Conservation (phyloP, 2,329 filamentous ascomycete species). For the Microcyclosporella mali region DNA sequence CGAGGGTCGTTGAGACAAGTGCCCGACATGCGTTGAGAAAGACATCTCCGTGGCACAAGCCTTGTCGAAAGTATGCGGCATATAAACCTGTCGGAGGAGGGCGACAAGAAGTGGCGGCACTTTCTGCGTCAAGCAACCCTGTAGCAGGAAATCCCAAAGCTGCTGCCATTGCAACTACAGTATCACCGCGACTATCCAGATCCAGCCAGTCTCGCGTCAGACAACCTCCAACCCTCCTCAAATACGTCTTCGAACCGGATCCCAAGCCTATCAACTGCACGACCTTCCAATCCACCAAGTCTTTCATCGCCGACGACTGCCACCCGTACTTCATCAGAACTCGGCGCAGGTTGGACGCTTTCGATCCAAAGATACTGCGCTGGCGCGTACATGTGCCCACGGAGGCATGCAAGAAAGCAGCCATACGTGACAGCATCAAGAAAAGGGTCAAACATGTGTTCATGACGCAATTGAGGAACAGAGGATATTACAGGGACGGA, state of each 20-base stretch:
- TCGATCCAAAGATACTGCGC: conserved; percentile 38
- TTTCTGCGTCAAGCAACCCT: too few relatives aligned
- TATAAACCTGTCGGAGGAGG: too few relatives aligned
- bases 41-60: too few relatives aligned
- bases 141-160: too few relatives aligned
- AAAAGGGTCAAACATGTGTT: conserved; percentile 44
- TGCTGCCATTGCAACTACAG: too few relatives aligned
- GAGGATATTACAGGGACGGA: conserved; percentile 40
- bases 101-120: too few relatives aligned
- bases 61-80: too few relatives aligned
- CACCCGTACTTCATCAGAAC: conserved; percentile 33
- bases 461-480: conserved; percentile 38
- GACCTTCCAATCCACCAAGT: conserved; percentile 20
- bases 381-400: conserved; percentile 38
- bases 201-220: too few relatives aligned
- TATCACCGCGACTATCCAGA: too few relatives aligned
- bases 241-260: conserved; percentile 16
- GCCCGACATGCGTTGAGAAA: too few relatives aligned
- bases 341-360: conserved; percentile 14
- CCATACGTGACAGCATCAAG: conserved; percentile 43
- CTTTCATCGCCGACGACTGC: conserved; percentile 18
- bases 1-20: too few relatives aligned
- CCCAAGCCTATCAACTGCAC: conserved; percentile 25
- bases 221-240: conserved; percentile 9
- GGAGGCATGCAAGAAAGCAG: conserved; percentile 33